These are phyloP conservation scores for Curvularia lunata DNA, from an alignment of 2,329 filamentous ascomycete genomes.

Conservation along the genomic window DNA sequence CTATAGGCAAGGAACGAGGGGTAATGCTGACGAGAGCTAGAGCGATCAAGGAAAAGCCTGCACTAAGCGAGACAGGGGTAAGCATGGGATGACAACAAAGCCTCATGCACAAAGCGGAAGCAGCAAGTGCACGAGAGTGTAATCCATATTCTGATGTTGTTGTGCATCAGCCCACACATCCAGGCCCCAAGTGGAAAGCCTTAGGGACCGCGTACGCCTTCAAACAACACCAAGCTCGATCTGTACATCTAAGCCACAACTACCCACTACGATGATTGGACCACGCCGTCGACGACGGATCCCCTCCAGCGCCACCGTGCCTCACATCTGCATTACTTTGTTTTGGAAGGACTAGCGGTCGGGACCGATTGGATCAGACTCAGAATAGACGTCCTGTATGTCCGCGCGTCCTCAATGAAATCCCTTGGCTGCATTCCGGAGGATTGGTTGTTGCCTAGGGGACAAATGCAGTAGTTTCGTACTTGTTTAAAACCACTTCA, in stretches of 20 bases:
- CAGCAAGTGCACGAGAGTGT: too few relatives aligned
- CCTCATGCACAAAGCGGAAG: too few relatives aligned
- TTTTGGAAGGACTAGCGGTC: background rate
- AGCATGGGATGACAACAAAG: too few relatives aligned
- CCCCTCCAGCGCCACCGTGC: background rate
- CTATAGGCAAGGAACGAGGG: too few relatives aligned
- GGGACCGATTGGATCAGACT: background rate
- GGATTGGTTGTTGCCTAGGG: constrained; percentile 22
- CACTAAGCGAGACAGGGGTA: too few relatives aligned
- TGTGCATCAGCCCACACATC: background rate
- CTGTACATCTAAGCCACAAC: background rate
- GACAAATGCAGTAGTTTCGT: background rate
- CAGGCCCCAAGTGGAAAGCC: background rate
- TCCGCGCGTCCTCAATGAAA: constrained; percentile 14
- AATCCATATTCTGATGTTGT: background rate
- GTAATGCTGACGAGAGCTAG: too few relatives aligned
- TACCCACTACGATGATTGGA: background rate
- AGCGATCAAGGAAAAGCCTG: too few relatives aligned
- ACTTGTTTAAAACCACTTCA: background rate
- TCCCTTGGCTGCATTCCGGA: background rate
- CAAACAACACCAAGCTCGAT: constrained; percentile 1
- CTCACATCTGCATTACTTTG: background rate
- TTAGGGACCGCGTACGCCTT: background rate
- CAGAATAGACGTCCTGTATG: constrained; percentile 5
- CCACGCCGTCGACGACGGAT: background rate